A percentile compares a stretch with the other conserved stretches of the same genome.
These are phyloP conservation scores for Isabelozyma heimii DNA, from an alignment of 805 yeast genomes.

Conservation along the genomic window DNA sequence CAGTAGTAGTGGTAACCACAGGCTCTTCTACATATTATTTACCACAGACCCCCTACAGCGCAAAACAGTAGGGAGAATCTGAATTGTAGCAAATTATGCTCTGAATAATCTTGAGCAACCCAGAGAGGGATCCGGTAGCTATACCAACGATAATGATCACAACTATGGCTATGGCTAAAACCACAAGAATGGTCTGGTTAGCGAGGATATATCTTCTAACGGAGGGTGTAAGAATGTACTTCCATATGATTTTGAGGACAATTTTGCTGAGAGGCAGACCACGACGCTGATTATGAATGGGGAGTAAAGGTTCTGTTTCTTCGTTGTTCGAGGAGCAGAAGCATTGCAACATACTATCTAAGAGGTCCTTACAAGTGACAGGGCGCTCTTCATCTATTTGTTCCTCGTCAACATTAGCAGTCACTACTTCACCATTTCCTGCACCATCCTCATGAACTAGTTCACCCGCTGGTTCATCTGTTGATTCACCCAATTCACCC, in stretches of 20 bases:
- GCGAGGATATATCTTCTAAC: conserved; percentile 8
- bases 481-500: background rate
- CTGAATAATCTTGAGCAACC: background rate
- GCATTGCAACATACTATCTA: background rate
- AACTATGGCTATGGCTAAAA: conserved; percentile 4
- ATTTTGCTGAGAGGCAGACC: conserved; percentile 6
- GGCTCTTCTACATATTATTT: no score
- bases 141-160: conserved; percentile 5
- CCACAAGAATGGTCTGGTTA: conserved; percentile 1
- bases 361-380: conserved; percentile 41
- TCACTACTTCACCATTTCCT: no score
- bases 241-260: conserved; percentile 11
- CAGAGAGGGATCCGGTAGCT: conserved; percentile 11
- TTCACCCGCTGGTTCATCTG: no score
- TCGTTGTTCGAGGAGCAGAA: background rate
- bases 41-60: background rate
- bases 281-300: conserved; percentile 9
- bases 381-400: background rate
- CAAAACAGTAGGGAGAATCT: conserved; percentile 1
- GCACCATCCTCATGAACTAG: no score
- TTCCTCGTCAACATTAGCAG: no score
- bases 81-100: background rate
- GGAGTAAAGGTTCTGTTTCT: conserved; percentile 16
- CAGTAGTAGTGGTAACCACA: no score
- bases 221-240: conserved; percentile 11